Evolutionary conservation across 176 grass and related monocot genomes (phyloP), one percentile per base, ranked within the genome.

Genomic region (Thinopyrum elongatum): DNA sequence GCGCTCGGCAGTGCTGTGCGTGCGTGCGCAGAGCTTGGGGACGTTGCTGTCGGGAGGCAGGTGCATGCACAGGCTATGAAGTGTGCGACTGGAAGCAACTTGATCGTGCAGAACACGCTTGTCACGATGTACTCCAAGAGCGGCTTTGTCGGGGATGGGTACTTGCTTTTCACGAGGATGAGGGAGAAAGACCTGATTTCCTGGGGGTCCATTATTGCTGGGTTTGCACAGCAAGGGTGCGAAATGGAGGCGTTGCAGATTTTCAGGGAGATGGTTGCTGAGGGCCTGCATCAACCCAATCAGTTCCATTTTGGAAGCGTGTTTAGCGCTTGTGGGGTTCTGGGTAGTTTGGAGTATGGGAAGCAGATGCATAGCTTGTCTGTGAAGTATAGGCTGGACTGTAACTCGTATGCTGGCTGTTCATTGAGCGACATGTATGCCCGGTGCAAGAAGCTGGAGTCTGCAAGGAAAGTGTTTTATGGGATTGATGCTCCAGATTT

Each of bases 121-220:
- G 88, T 98, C 76, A 91, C 89, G 0, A 91, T 95, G 81, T 98
- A 95, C 81, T 95, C 90, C 10, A 92, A 86, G 78, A 85, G 82
- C 34, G 68, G 89, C 8, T 79, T 89, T 10, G 58, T 84, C 4
- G 26, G 59, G 86, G 70, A 88, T 41, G 86, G 90, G 16, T 11
- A 82, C 53, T 55, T 4, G 0, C 86, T 91, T 25, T 98, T 95
- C 51, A 15, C 76, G n/a, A 90, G 84, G 57, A 83, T 95, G 3
- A 86, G 76, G 77, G 75, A 86, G 44, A 98, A 90, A 80, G 94
- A 95, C 74, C 76, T 89, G 22, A 51, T 98, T 12, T 90, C 88
- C 59, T 98, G 96, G 96, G 92, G 92, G 10, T 98, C 88, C 8
- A 95, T 98, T 67, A 94, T 91, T 3, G 26, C 86, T 1, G 69